phyloP scores from a whole-genome alignment of 345 rosid genomes.

The Turritis glabra region DNA sequence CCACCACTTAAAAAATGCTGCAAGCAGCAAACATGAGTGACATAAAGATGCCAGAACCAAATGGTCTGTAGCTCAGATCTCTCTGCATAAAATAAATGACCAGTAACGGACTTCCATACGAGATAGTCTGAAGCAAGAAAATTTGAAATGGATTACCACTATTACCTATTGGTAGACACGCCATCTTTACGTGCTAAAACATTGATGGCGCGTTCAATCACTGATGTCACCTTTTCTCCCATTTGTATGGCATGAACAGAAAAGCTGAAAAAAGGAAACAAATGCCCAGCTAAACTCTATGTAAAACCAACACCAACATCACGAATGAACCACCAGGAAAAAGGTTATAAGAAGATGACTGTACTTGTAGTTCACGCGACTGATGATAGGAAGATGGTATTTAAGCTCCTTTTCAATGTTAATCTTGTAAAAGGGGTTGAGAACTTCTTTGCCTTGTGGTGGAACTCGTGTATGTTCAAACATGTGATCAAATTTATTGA shows the following conservation, averaged over 20 bases:
- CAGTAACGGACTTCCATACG: background rate
- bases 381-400: conserved; percentile 75
- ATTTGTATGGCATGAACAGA: conserved; percentile 93
- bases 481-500: conserved; percentile 84
- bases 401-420: conserved; percentile 57
- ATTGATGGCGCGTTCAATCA: conserved; percentile 81
- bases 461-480: conserved; percentile 90
- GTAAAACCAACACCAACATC: conserved; percentile 10
- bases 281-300: conserved; percentile 6
- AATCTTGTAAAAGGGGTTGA: conserved; percentile 70
- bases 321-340: conserved; percentile 16
- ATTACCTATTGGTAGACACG: conserved; percentile 60
- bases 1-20: background rate
- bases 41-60: conserved; percentile 15
- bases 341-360: conserved; percentile 11
- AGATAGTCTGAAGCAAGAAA: conserved; percentile 1
- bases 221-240: conserved; percentile 85
- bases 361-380: conserved; percentile 90
- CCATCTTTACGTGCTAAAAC: conserved; percentile 79
- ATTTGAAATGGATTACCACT: background rate
- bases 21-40: conserved; percentile 8
- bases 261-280: conserved; percentile 50
- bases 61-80: conserved; percentile 14
- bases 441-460: conserved; percentile 69
- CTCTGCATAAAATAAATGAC: background rate